phyloP scores from a whole-genome alignment of 2,329 filamentous ascomycete genomes.

The Myriosclerotinia scirpicola region DNA sequence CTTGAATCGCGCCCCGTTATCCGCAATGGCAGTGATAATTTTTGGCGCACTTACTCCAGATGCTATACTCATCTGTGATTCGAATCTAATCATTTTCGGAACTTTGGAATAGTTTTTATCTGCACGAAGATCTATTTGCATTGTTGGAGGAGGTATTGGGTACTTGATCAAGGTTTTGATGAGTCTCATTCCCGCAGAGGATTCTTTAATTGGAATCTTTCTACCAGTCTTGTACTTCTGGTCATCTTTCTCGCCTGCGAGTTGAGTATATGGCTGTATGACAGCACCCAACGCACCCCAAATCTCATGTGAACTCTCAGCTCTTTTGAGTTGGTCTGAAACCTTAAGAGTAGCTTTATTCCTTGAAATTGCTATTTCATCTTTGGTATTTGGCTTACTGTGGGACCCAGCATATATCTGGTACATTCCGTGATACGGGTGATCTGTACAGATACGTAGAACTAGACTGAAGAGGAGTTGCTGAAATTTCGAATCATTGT shows the following conservation, averaged over 20 bases:
- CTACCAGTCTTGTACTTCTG: slow-evolving; percentile 66
- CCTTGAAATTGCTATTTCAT: slow-evolving; percentile 72
- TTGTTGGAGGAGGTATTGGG: slow-evolving; percentile 82
- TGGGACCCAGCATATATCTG: slow-evolving; percentile 86
- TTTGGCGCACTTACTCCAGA: slow-evolving; percentile 91
- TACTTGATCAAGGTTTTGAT: slow-evolving; percentile 62
- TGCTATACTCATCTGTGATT: slow-evolving; percentile 77
- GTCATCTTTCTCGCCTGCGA: slow-evolving; percentile 65
- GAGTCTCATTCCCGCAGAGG: slow-evolving; percentile 61
- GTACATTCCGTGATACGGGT: slow-evolving; percentile 97
- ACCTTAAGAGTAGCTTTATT: slow-evolving; percentile 71
- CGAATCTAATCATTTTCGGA: slow-evolving; percentile 71
- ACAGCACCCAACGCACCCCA: slow-evolving; percentile 75
- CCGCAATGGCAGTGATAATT: slow-evolving; percentile 79
- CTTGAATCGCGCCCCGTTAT: slow-evolving; percentile 77
- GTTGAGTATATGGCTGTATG: slow-evolving; percentile 62
- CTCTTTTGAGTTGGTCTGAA: slow-evolving; percentile 56
- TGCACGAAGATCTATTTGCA: slow-evolving; percentile 74
- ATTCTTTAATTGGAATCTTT: slow-evolving; percentile 63
- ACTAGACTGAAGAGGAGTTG: slow-evolving; percentile 71
- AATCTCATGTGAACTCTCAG: slow-evolving; percentile 51
- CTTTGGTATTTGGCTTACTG: slow-evolving; percentile 66
- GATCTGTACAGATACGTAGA: slow-evolving; percentile 81
- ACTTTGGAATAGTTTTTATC: slow-evolving; percentile 74
- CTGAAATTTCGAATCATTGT: slow-evolving; percentile 71